Evolutionary conservation across 768 basidiomycete genomes (phyloP).

Genomic region (Mycena belliarum): DNA sequence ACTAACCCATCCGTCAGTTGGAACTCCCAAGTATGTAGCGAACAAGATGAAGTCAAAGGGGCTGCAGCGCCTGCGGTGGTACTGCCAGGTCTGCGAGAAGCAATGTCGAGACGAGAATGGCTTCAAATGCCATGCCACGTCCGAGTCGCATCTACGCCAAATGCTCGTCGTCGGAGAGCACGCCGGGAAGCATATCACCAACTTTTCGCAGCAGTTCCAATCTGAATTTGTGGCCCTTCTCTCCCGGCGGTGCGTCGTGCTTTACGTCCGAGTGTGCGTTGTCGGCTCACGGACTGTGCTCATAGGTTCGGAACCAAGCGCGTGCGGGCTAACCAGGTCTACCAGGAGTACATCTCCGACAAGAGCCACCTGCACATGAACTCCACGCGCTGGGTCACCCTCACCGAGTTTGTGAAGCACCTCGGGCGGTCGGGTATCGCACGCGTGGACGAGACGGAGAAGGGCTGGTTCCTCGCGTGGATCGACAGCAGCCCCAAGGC

Average conservation of each 20-base stretch:
- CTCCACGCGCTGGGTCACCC: conserved; percentile 94
- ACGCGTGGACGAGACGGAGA: conserved; percentile 96
- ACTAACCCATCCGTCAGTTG: conserved; percentile 47
- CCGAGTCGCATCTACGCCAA: conserved; percentile 90
- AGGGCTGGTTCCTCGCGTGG: conserved; percentile 98
- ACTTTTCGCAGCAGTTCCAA: conserved; percentile 89
- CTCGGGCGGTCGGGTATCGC: conserved; percentile 85
- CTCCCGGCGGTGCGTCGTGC: conserved; percentile 65
- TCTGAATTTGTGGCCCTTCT: conserved; percentile 89
- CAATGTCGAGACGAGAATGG: conserved; percentile 99
- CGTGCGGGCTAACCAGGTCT: conserved; percentile 91
- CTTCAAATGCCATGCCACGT: conserved; percentile 92
- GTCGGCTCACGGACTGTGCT: background rate
- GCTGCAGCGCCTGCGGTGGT: conserved; percentile 94
- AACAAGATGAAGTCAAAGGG: conserved; percentile 99
- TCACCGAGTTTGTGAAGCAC: conserved; percentile 93
- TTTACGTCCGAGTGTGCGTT: background rate
- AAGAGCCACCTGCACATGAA: conserved; percentile 98
- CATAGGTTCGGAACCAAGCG: conserved; percentile 89
- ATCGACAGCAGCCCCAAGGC: conserved; percentile 96
- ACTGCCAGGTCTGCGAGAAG: conserved; percentile 98
- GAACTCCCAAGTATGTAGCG: conserved; percentile 86
- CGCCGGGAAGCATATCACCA: conserved; percentile 88
- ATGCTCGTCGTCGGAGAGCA: conserved; percentile 97
- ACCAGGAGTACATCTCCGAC: conserved; percentile 97